These are phyloP conservation scores for Leucosporidium creatinivorum DNA, from an alignment of 768 basidiomycete species.

Conservation along the genomic window DNA sequence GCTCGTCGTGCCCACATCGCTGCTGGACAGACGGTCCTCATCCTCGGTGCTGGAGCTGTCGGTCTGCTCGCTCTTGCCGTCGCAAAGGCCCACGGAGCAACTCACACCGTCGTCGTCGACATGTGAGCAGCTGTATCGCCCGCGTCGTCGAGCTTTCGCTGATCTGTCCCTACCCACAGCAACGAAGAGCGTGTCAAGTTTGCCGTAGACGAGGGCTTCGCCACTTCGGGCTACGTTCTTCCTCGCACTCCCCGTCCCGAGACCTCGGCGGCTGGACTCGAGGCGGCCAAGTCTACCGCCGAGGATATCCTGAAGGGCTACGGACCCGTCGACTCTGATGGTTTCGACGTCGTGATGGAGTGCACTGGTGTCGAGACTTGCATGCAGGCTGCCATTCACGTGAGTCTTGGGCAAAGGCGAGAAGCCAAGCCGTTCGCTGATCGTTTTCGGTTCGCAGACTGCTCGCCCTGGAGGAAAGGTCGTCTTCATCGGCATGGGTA, in stretches of 20 bases:
- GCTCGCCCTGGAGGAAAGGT: conserved; percentile 80
- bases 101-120: conserved; percentile 68
- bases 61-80: conserved; percentile 60
- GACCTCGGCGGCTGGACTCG: conserved; percentile 19
- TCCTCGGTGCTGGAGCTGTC: conserved; percentile 88
- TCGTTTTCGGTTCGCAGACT: conserved; percentile 48
- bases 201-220: conserved; percentile 67
- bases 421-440: not conserved
- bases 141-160: not conserved
- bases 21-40: conserved; percentile 64
- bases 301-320: conserved; percentile 42
- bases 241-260: conserved; percentile 45
- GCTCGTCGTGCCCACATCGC: conserved; percentile 46
- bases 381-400: conserved; percentile 83
- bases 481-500: conserved; percentile 93
- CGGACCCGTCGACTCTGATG: conserved; percentile 46
- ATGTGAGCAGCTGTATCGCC: conserved; percentile 44
- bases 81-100: conserved; percentile 54
- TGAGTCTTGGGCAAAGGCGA: conserved; percentile 46
- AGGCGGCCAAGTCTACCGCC: conserved; percentile 44
- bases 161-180: not conserved
- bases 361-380: conserved; percentile 90
- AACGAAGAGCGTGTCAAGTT: conserved; percentile 73
- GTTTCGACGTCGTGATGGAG: conserved; percentile 89
- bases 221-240: conserved; percentile 61